Percentiles rank a stretch among this genome's conserved stretches.
phyloP scores from a whole-genome alignment of 805 yeast species.

The Metschnikowia santaceciliae region DNA sequence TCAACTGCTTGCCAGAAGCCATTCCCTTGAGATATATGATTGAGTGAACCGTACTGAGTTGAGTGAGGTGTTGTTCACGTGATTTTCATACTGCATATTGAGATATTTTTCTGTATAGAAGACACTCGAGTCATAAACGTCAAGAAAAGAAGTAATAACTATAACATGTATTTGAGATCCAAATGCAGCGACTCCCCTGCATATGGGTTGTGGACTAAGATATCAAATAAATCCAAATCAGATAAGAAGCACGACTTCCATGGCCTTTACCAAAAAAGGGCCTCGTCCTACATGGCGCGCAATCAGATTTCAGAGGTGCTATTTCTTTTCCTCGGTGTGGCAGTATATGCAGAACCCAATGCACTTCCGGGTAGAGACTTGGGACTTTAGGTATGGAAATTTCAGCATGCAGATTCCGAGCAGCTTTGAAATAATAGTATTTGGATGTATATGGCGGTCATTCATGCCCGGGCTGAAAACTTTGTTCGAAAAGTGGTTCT shows the following conservation, averaged over 20 bases:
- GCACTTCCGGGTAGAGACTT: not conserved
- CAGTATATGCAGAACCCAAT: not conserved
- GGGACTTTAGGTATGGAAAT: not conserved
- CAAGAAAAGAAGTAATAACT: not conserved
- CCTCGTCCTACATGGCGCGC: not conserved
- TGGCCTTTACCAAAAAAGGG: not conserved
- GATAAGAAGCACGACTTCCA: too few species aligned
- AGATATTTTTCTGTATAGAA: not conserved
- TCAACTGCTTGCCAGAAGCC: conserved; percentile 1
- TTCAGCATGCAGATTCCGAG: not conserved
- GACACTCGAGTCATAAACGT: not conserved
- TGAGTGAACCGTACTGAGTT: not conserved
- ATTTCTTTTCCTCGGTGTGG: not conserved
- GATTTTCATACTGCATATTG: not conserved
- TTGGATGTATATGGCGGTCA: not conserved
- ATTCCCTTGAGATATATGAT: not conserved
- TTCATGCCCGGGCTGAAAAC: not conserved
- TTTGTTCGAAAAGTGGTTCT: too few species aligned
- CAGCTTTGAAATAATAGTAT: not conserved
- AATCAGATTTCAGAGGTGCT: not conserved
- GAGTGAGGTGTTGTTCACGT: conserved; percentile 1
- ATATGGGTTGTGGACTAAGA: too few species aligned
- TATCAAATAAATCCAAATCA: too few species aligned
- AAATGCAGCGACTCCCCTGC: too few species aligned
- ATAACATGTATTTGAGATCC: not conserved